Evolutionary conservation across 164 flowering plant species (phyloP).

Genomic region (Liriodendron chinense): DNA sequence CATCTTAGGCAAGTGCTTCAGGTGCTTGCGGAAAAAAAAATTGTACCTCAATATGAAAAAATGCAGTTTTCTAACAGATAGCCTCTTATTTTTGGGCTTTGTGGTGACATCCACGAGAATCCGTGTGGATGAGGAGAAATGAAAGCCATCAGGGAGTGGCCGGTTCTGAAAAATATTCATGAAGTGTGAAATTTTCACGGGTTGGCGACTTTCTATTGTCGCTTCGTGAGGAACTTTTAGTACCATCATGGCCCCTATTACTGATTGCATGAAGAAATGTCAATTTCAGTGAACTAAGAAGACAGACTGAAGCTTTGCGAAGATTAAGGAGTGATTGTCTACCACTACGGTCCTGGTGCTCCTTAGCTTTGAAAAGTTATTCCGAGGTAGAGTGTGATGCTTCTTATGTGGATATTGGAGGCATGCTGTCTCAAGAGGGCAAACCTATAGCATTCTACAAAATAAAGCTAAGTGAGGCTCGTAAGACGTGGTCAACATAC

Average conservation of each 20-base stretch:
- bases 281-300: neutral
- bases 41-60: too few relatives aligned
- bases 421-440: too few relatives aligned
- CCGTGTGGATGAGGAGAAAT: constrained; percentile 4
- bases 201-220: constrained; percentile 1
- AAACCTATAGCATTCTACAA: too few relatives aligned
- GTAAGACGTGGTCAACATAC: too few relatives aligned
- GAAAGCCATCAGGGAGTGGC: constrained; percentile 6
- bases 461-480: too few relatives aligned
- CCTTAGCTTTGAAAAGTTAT: neutral
- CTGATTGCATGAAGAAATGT: neutral
- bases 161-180: neutral
- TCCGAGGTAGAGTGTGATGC: too few relatives aligned
- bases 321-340: neutral
- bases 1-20: too few relatives aligned
- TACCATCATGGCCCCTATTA: neutral
- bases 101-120: neutral
- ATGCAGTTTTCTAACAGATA: too few relatives aligned
- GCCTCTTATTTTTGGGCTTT: constrained; percentile 3
- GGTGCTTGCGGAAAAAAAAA: too few relatives aligned
- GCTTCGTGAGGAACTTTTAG: constrained; percentile 6
- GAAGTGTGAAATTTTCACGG: constrained; percentile 11
- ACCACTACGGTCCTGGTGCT: neutral
- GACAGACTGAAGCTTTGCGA: neutral
- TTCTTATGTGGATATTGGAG: too few relatives aligned